Percentiles rank a stretch among this genome's conserved stretches.
These are phyloP conservation scores for Xerocomus brunneocitrinus DNA, from an alignment of 768 basidiomycete genomes.

Conservation along the genomic window DNA sequence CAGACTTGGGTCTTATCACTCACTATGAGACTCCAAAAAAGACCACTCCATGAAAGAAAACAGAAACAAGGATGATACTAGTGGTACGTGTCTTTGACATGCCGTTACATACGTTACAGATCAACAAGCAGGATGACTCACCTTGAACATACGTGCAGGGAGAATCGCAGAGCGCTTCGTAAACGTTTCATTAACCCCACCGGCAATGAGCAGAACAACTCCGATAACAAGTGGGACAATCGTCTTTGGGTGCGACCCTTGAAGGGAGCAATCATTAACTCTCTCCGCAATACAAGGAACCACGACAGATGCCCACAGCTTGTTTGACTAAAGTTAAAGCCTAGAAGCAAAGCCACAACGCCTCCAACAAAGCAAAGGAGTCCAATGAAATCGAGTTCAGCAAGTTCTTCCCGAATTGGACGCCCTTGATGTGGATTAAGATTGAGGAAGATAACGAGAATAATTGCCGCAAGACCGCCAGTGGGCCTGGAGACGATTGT, in stretches of 20 bases:
- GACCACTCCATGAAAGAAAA: slow-evolving; percentile 58
- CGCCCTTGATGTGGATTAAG: slow-evolving; percentile 69
- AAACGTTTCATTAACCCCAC: slow-evolving; percentile 52
- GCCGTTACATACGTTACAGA: neutral
- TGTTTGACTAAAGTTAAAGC: slow-evolving; percentile 67
- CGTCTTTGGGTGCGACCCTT: slow-evolving; percentile 58
- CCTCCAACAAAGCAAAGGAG: slow-evolving; percentile 58
- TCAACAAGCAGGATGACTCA: slow-evolving; percentile 18
- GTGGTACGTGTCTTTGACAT: slow-evolving; percentile 67
- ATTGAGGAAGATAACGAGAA: slow-evolving; percentile 73
- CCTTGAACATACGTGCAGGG: slow-evolving; percentile 72
- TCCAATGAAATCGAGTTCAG: slow-evolving; percentile 70
- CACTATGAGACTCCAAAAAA: slow-evolving; percentile 49
- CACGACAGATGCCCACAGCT: slow-evolving; percentile 46
- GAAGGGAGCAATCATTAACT: neutral
- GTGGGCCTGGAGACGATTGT: slow-evolving; percentile 50
- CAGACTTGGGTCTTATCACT: neutral
- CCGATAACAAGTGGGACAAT: slow-evolving; percentile 64
- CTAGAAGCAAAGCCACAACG: slow-evolving; percentile 64
- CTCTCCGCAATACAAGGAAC: neutral
- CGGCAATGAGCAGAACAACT: slow-evolving; percentile 44
- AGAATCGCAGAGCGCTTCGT: slow-evolving; percentile 68
- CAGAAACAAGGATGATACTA: slow-evolving; percentile 48
- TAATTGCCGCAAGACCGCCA: slow-evolving; percentile 55
- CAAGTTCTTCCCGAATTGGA: slow-evolving; percentile 52